Base-by-base conservation (phyloP, 1,139 yeast genomes). In the Yamadazyma buinensis region DNA sequence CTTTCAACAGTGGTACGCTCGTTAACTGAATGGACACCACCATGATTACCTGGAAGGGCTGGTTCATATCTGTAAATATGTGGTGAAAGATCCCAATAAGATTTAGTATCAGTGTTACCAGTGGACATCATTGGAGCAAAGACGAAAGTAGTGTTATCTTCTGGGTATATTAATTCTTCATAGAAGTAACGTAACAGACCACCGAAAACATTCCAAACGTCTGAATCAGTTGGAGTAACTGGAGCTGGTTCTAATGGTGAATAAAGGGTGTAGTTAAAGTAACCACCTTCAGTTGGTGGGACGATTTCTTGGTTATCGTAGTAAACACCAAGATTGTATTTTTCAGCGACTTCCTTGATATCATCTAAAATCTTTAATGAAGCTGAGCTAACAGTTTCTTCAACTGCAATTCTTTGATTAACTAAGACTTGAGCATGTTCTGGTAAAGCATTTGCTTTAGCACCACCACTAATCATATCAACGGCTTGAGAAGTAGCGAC, bases 371-470 rank as follows among this genome's bases (percentile, higher is more conserved):
- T 52, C 34, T 67, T 65, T 8, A 61, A 53, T 24, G 60, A 45
- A 6, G 75, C 64, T 8, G 60, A 61, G 3, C 58, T 57, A 1
- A 71, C 64, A 10, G 65, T 43, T 27, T 72, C 69, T 39, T 75
- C 82, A 13, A 75, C 57, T 5, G 78, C 72, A 36, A 80, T 65
- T 43, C 88, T 65, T 41, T 77, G 76, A 54, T 81, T 80, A 32
- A 82, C 65, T 34, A 68, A 55, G 14, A 79, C 64, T 10, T 65
- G 61, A 6, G 75, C 83, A 42, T 64, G 69, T 49, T 84, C 94
- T 1, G 95, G 94, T 38, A 84, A 63, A 3, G 90, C 90, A 49
- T 83, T 83, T 25, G 77, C 62, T 54, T 82, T 83, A 28, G 72
- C 73, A 19, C 90, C 92, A 5, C 88, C 90, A n/a, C 57, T 47